These are phyloP conservation scores for Rhodotorula paludigena DNA, from an alignment of 768 basidiomycete genomes.

Conservation along the genomic window DNA sequence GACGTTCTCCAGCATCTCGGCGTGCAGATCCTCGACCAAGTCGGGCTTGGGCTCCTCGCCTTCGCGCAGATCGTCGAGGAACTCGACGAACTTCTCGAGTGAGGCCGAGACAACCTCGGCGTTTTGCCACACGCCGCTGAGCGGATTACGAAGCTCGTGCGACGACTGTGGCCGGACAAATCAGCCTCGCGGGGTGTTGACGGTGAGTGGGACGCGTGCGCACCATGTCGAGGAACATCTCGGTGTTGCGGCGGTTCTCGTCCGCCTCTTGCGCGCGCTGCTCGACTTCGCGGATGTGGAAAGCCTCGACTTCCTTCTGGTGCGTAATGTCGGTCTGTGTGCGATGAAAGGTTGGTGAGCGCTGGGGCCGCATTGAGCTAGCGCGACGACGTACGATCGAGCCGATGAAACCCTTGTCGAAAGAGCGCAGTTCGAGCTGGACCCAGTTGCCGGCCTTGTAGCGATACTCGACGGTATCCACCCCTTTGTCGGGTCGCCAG, in stretches of 20 bases:
- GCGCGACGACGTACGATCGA: not conserved
- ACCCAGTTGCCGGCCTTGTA: conserved; percentile 23
- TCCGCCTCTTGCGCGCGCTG: conserved; percentile 29
- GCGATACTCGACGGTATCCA: conserved; percentile 5
- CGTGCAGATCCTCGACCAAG: conserved; percentile 1
- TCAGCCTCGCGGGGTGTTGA: not conserved
- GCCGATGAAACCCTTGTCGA: conserved; percentile 8
- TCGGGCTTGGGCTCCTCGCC: not conserved
- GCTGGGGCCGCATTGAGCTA: not conserved
- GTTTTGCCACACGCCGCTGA: conserved; percentile 35
- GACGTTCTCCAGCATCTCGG: conserved; percentile 29
- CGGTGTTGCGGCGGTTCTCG: conserved; percentile 29
- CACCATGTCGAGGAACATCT: conserved; percentile 21
- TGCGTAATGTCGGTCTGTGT: conserved; percentile 26
- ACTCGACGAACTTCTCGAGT: conserved; percentile 20
- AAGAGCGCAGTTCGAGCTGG: conserved; percentile 16
- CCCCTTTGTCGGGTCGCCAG: not conserved
- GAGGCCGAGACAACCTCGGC: conserved; percentile 25
- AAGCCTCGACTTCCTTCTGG: conserved; percentile 26
- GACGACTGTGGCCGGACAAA: not conserved
- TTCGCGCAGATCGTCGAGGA: conserved; percentile 13
- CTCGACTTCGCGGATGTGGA: conserved; percentile 29
- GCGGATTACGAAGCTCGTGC: conserved; percentile 35
- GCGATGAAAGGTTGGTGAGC: not conserved
- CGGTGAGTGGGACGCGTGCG: not conserved